These are phyloP conservation scores for Niebla homalea DNA, from an alignment of 495 filamentous ascomycete genomes.

Conservation along the genomic window DNA sequence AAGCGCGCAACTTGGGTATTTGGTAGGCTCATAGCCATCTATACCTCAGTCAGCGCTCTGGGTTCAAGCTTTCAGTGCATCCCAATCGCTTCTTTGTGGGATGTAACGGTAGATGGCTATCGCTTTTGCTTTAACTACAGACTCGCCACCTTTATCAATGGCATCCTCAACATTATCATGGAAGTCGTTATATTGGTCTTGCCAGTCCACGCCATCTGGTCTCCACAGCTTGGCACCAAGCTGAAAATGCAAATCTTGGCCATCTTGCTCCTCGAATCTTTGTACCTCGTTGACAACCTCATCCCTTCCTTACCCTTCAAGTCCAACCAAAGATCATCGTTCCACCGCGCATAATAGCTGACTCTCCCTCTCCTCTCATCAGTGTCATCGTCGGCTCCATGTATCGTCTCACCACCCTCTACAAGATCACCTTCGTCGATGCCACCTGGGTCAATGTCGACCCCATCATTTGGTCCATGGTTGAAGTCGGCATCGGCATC, in stretches of 20 bases:
- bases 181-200: constrained; percentile 6
- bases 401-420: background rate
- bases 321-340: background rate
- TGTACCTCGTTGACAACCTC: background rate
- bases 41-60: constrained; percentile 20
- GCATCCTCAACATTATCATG: constrained; percentile 7
- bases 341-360: background rate
- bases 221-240: constrained; percentile 1
- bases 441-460: constrained; percentile 9
- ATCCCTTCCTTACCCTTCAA: background rate
- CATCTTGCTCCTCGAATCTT: constrained; percentile 5
- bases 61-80: constrained; percentile 27
- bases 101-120: background rate
- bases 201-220: constrained; percentile 10
- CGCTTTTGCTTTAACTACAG: constrained; percentile 13
- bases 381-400: constrained; percentile 6
- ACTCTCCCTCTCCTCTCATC: too few relatives aligned
- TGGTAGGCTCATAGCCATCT: constrained; percentile 18
- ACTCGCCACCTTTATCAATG: constrained; percentile 5
- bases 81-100: constrained; percentile 18
- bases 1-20: constrained; percentile 17
- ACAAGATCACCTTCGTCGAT: constrained; percentile 1
- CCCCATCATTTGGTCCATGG: constrained; percentile 5
- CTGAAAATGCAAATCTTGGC: constrained; percentile 6
- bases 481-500: constrained; percentile 7